A percentile compares a stretch with the other conserved stretches of the same genome.
phyloP scores from a whole-genome alignment of 106 monocot species.

The Acorus calamus region DNA sequence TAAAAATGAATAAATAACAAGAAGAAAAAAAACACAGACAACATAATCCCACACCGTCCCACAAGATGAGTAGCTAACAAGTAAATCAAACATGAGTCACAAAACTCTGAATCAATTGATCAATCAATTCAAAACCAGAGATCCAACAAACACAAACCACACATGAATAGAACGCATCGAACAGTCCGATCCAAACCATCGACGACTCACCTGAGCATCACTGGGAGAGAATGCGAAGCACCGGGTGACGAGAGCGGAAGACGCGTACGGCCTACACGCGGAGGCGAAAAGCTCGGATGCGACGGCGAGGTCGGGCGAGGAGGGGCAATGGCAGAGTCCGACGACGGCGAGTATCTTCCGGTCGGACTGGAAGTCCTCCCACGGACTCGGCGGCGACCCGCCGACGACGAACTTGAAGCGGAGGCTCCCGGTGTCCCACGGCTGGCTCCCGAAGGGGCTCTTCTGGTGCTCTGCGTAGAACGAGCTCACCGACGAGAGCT shows the following conservation, averaged over 20 bases:
- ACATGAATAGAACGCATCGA: background rate
- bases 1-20: no score
- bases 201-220: constrained; percentile 53
- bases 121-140: no score
- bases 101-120: no score
- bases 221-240: constrained; percentile 88
- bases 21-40: no score
- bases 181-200: background rate
- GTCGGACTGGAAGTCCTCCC: constrained; percentile 97
- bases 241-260: constrained; percentile 52
- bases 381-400: constrained; percentile 56
- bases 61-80: no score
- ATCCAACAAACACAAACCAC: background rate
- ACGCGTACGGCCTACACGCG: constrained; percentile 42
- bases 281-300: constrained; percentile 49
- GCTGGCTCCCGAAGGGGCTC: constrained; percentile 87
- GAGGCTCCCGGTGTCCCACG: constrained; percentile 80
- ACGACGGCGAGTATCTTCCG: constrained; percentile 94
- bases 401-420: constrained; percentile 76
- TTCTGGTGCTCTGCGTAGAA: constrained; percentile 98
- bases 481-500: constrained; percentile 66
- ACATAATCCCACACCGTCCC: no score
- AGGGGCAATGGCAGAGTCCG: constrained; percentile 78
- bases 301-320: constrained; percentile 48
- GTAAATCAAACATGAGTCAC: no score